These are phyloP conservation scores for Capsella bursapastoris DNA, from an alignment of 345 rosid genomes.

Conservation along the genomic window DNA sequence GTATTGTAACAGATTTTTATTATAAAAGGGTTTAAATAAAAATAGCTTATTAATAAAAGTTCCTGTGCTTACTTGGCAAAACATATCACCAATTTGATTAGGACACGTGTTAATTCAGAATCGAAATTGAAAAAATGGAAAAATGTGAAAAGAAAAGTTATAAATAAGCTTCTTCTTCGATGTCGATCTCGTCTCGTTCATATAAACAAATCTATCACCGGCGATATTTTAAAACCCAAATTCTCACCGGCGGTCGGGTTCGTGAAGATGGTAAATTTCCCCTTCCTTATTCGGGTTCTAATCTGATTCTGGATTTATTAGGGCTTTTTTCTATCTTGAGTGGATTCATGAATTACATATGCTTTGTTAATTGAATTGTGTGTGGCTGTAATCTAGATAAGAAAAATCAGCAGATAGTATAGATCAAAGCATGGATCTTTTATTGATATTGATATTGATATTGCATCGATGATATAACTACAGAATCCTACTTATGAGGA, in stretches of 20 bases:
- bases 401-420: not conserved
- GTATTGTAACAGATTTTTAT: not conserved
- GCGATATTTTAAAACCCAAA: slow-evolving; percentile 27
- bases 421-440: not conserved
- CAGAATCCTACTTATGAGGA: not conserved
- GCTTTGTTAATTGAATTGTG: no score
- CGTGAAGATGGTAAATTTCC: slow-evolving; percentile 22
- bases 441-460: not conserved
- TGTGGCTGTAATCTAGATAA: no score
- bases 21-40: not conserved
- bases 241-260: slow-evolving; percentile 7
- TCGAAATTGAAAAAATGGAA: not conserved
- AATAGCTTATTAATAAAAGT: not conserved
- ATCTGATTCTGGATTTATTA: not conserved
- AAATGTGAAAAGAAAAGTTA: not conserved
- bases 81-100: not conserved
- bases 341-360: no score
- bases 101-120: not conserved
- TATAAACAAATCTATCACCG: not conserved
- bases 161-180: not conserved
- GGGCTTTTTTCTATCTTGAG: slow-evolving; percentile 7
- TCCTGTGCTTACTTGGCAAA: not conserved
- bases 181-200: slow-evolving; percentile 28
- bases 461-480: not conserved
- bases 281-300: not conserved